Evolutionary conservation across 768 basidiomycete species (phyloP), one percentile per base, ranked within the genome.

Genomic region (Boletales sp.): DNA sequence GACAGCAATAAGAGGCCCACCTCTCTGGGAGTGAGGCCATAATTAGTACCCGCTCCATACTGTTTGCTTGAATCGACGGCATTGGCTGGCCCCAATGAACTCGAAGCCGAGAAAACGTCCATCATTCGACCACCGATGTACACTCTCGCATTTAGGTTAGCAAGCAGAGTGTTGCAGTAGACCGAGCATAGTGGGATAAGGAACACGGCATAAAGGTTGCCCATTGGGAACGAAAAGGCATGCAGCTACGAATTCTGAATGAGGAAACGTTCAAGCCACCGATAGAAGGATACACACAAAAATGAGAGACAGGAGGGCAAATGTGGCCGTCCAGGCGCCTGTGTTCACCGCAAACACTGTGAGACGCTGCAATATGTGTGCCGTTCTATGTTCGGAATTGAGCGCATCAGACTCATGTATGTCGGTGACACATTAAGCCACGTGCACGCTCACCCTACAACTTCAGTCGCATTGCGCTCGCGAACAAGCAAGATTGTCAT

Each of bases 321-420:
- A 61, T 0, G 80, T 77, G 55, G 82, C 81, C 15, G 78, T 71
- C 5, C 74, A 75, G 15, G 82, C 71, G 0, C 77, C 70, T 12
- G 39, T 41, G 13, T 41, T 41, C 33, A 51, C 39, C 10, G 38
- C 9, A 40, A 46, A 46, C 30, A 51, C 21, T 8, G 19, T 33
- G 14, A 50, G 42, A 30, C 49, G 43, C 40, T 44, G 43, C 25
- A 50, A 31, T 11, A 44, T 17, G 11, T 38, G 42, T 15, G 13
- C n/a, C 11, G 43, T 50, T 4, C 49, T 50, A 7, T 5, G 25
- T 28, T 6, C 25, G 25, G 6, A 5, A 6, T 28, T 28, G 5
- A 28, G 25, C 25, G 25, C 25, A 5, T 34, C 13, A 13, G 34
- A 28, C 25, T 28, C 25, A 6, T 28, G 25, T 28, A 4, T 28